These are phyloP conservation scores for Suillus discolor DNA, from an alignment of 768 basidiomycete species.

Conservation along the genomic window DNA sequence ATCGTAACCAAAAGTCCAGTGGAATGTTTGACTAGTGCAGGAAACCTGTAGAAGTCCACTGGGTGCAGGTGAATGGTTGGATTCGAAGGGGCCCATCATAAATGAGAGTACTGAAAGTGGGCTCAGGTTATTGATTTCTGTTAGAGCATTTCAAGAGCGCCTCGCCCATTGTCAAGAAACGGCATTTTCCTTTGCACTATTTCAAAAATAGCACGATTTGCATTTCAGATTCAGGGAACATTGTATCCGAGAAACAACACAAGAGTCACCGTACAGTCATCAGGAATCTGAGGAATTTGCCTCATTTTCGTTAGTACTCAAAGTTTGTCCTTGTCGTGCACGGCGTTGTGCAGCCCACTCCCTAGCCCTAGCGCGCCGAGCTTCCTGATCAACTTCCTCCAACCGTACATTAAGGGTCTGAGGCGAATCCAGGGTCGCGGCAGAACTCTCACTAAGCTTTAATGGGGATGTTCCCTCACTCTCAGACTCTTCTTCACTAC, in stretches of 20 bases:
- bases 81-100: neutral
- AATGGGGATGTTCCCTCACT: neutral
- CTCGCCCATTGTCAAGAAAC: neutral
- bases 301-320: neutral
- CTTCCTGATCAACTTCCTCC: conserved; percentile 43
- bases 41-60: neutral
- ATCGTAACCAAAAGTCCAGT: neutral
- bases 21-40: neutral
- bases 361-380: conserved; percentile 55
- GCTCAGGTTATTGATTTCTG: neutral
- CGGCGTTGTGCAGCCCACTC: conserved; percentile 60
- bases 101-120: neutral
- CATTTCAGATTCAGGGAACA: neutral
- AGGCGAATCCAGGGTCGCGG: neutral
- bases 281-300: neutral
- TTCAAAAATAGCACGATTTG: neutral
- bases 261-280: neutral
- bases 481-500: conserved; percentile 25
- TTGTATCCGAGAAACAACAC: neutral
- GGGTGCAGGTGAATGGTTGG: neutral
- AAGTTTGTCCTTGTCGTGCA: conserved; percentile 13
- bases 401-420: neutral
- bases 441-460: neutral
- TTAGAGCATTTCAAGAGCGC: neutral
- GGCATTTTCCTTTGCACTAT: neutral